These are phyloP conservation scores for Takakia lepidozioides DNA, from an alignment of 225 moss, liverwort and hornwort species.

Conservation along the genomic window DNA sequence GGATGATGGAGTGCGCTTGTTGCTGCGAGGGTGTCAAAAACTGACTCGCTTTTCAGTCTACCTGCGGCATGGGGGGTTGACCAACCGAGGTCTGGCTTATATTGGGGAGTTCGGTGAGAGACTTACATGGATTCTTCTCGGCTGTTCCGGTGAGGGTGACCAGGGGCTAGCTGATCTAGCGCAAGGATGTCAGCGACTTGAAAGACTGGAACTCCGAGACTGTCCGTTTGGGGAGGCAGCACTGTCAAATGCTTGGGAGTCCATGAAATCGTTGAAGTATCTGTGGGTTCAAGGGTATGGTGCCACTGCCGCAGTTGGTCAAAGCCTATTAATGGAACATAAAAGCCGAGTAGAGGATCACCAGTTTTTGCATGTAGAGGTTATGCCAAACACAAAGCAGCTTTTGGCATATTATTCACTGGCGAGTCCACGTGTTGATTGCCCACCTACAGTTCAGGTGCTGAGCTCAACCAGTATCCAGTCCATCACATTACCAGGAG, in stretches of 20 bases:
- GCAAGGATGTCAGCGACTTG: conserved; percentile 52
- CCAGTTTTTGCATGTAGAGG: conserved; percentile 24
- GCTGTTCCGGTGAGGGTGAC: conserved; percentile 66
- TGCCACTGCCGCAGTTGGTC: conserved; percentile 34
- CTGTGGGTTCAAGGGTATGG: conserved; percentile 66
- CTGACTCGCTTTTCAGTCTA: conserved; percentile 73
- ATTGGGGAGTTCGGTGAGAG: conserved; percentile 66
- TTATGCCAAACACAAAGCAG: conserved; percentile 14
- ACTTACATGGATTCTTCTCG: conserved; percentile 75
- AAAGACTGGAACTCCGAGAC: conserved; percentile 70
- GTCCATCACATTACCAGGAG: too few species aligned
- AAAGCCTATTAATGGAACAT: too few species aligned
- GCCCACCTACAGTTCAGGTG: conserved; percentile 22
- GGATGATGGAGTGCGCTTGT: conserved; percentile 58
- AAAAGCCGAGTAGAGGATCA: conserved; percentile 20
- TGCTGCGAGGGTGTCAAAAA: conserved; percentile 54
- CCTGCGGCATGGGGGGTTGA: conserved; percentile 59
- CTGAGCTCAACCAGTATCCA: too few species aligned
- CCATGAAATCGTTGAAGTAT: conserved; percentile 39
- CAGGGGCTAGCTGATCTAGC: conserved; percentile 49
- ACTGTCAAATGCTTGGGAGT: conserved; percentile 21
- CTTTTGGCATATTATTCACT: conserved; percentile 31
- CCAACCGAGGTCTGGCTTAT: conserved; percentile 57
- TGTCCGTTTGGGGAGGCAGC: conserved; percentile 55
- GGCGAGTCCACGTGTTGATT: conserved; percentile 26